Base-by-base conservation (phyloP, 805 yeast genomes). In the Naumovozyma baii region DNA sequence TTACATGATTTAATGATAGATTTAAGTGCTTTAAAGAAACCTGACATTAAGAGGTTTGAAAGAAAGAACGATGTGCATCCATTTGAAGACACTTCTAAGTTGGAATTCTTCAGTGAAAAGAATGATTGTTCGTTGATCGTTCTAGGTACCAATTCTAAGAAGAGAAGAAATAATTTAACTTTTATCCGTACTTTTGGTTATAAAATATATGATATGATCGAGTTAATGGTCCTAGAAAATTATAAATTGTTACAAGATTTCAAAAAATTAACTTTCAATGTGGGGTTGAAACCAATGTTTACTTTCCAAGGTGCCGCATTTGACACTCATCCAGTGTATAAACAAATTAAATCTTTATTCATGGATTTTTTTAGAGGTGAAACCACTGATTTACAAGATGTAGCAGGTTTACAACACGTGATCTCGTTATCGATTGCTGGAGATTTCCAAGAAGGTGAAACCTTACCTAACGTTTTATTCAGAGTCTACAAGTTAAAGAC, bases 201-300 rank as follows among this genome's bases (percentile, higher is more conserved):
- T 64, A 83, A 86, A 61, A 66, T 92, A 10, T 90, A 81, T 60
- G 98, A 92, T 59, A 90, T 92, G 96, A 70, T 92, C 53, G 98
- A 92, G 67, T 69, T 92, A 44, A 73, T 81, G 40, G 74, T 85
- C 33, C 76, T 77, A 43, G 74, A 75, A 31, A 76, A 80, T 59
- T 75, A 61, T 57, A 85, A 86, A 60, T 67, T 88, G 31, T 69
- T 92, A 40, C 64, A 72, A 43, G 96, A 90, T 52, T 92, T 92
- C 71, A 78, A 74, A 50, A 80, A 81, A 50, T 59, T 69, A 40
- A 86, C 96, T 1, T 86, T 88, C 64, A 76, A 81, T 33, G 69
- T 90, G 30, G 98, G 98, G 20, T 69, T 90, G 59, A 88, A 86
- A 61, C 98, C 98, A 44, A 77, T 92, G 88, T 83, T 92, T 62